These are phyloP conservation scores for Parasarocladium wereldwijsianum DNA, from an alignment of 2,329 filamentous ascomycete species.

Conservation along the genomic window DNA sequence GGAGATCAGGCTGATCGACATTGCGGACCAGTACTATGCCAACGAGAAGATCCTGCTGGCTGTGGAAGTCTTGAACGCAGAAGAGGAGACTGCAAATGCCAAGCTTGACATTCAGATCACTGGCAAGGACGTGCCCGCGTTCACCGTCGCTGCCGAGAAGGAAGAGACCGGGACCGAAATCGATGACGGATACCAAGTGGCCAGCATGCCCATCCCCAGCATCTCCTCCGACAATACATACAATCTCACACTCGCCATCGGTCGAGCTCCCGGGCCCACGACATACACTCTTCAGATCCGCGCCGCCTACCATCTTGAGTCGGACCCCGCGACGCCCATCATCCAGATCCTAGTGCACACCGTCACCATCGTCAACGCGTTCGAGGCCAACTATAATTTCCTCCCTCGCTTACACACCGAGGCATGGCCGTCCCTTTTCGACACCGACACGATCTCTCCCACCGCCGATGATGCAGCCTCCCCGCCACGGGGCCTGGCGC, in stretches of 20 bases:
- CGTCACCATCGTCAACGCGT: conserved; percentile 64
- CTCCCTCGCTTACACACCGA: conserved; percentile 62
- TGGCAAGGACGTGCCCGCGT: conserved; percentile 37
- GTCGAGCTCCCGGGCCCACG: conserved; percentile 32
- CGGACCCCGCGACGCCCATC: conserved; percentile 69
- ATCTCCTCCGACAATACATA: conserved; percentile 30
- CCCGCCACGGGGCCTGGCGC: conserved; percentile 58
- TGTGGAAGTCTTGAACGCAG: conserved; percentile 64
- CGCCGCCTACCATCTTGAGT: conserved; percentile 62
- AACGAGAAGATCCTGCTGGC: conserved; percentile 60
- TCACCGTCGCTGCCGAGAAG: conserved; percentile 24
- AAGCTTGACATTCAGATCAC: conserved; percentile 55
- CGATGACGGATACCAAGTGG: neutral
- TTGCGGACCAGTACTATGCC: conserved; percentile 65
- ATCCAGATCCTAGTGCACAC: conserved; percentile 56
- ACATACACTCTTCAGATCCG: conserved; percentile 57
- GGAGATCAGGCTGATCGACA: conserved; percentile 50
- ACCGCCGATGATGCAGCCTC: conserved; percentile 17
- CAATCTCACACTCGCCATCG: conserved; percentile 32
- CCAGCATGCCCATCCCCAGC: conserved; percentile 24
- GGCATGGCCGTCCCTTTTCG: conserved; percentile 80
- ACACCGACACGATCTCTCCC: conserved; percentile 33
- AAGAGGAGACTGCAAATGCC: conserved; percentile 63
- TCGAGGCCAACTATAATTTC: conserved; percentile 85
- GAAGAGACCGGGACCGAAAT: conserved; percentile 19